Conservation (phyloP, 192 early-diverging fungal species). For the Podila verticillata region DNA sequence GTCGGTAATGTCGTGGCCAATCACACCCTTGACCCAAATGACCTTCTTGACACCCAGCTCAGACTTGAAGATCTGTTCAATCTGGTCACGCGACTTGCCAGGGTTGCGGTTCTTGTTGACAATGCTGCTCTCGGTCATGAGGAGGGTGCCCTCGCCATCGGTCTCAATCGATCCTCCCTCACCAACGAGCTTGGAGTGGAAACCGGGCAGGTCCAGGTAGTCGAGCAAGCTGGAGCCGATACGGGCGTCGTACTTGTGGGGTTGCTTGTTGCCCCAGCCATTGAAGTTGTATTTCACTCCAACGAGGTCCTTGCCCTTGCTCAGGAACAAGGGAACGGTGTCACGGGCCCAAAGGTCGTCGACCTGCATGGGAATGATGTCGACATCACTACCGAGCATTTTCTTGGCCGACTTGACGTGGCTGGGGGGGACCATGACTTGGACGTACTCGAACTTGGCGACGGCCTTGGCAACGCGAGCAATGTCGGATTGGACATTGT, state of each 20-base stretch:
- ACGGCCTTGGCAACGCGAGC: conserved; percentile 24
- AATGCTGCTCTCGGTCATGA: conserved; percentile 26
- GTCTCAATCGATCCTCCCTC: conserved; percentile 28
- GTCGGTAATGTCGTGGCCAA: conserved; percentile 27
- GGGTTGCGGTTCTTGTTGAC: conserved; percentile 34
- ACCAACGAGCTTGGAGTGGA: conserved; percentile 14
- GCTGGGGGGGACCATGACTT: conserved; percentile 9
- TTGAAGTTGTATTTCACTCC: conserved; percentile 22
- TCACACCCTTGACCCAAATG: conserved; percentile 30
- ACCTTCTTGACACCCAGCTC: conserved; percentile 15
- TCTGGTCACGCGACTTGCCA: conserved; percentile 20
- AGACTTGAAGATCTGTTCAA: conserved; percentile 12
- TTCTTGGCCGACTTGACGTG: conserved; percentile 11
- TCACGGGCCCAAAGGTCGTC: conserved; percentile 29
- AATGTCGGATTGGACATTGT: conserved; percentile 26
- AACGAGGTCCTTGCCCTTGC: conserved; percentile 5
- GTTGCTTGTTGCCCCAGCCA: conserved; percentile 22
- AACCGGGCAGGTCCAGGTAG: conserved; percentile 2
- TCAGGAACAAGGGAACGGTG: conserved; percentile 14
- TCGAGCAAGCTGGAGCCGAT: conserved; percentile 13
- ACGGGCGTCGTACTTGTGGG: conserved; percentile 18
- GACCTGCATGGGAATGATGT: conserved; percentile 15
- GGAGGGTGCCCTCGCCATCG: conserved; percentile 24
- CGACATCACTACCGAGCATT: conserved; percentile 5
- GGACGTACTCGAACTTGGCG: conserved; percentile 20